Conservation (phyloP, 208 protist genomes). For the Leishmania tarentolae region DNA sequence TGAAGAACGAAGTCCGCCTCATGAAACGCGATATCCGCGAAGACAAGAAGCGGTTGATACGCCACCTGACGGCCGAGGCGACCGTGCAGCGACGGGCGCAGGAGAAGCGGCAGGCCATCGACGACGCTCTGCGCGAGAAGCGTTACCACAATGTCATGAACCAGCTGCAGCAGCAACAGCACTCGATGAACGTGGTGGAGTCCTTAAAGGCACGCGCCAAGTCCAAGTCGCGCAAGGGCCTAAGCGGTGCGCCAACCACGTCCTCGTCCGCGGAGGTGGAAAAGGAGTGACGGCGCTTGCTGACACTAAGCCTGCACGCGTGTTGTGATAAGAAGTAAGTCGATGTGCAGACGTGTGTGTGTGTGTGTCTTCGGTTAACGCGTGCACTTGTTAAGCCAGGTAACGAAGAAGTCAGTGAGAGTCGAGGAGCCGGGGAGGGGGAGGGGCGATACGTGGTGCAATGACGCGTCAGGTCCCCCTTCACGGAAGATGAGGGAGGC, state of each 20-base stretch:
- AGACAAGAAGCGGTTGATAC: slow-evolving; percentile 85
- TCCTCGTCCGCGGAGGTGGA: slow-evolving; percentile 16
- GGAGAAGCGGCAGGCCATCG: slow-evolving; percentile 49
- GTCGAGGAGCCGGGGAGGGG: too few species aligned
- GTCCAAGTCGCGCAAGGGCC: slow-evolving; percentile 61
- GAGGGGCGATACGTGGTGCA: background rate
- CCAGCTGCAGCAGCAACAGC: slow-evolving; percentile 86
- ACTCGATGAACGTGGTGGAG: slow-evolving; percentile 89
- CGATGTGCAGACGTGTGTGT: background rate
- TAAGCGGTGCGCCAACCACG: slow-evolving; percentile 50
- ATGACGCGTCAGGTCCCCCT: background rate
- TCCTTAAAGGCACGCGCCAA: slow-evolving; percentile 67
- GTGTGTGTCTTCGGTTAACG: background rate
- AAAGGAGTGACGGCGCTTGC: background rate
- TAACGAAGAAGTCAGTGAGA: background rate
- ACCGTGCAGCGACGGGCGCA: slow-evolving; percentile 72
- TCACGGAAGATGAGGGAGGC: background rate
- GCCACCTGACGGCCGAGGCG: slow-evolving; percentile 79
- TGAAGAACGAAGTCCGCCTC: slow-evolving; percentile 68
- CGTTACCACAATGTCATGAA: slow-evolving; percentile 72
- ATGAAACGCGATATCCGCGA: slow-evolving; percentile 81
- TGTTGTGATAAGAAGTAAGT: background rate
- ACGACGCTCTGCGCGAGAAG: slow-evolving; percentile 54
- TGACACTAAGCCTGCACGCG: background rate
- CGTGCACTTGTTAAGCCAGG: background rate